These are phyloP conservation scores for Leishmania lainsoni DNA, from an alignment of 208 protist genomes.

Conservation along the genomic window DNA sequence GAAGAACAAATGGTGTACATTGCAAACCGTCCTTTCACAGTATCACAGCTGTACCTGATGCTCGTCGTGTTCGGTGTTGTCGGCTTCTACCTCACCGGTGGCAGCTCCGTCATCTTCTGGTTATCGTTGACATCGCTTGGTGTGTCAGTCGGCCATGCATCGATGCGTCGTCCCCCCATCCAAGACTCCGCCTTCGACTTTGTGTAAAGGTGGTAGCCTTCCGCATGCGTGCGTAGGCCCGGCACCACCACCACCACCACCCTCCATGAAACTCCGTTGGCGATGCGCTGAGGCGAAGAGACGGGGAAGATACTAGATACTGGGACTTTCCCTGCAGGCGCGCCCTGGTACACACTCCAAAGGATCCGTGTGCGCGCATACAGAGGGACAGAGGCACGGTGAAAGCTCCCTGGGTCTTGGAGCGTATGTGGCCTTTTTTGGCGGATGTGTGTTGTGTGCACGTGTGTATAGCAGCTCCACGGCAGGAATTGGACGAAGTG, in stretches of 20 bases:
- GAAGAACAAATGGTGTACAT: slow-evolving; percentile 46
- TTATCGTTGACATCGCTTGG: slow-evolving; percentile 71
- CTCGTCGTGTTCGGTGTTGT: slow-evolving; percentile 60
- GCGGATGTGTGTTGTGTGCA: background rate
- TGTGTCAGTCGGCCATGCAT: slow-evolving; percentile 55
- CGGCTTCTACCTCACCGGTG: slow-evolving; percentile 78
- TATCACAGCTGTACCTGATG: slow-evolving; percentile 70
- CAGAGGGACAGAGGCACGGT: background rate
- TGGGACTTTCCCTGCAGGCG: background rate
- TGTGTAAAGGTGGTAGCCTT: slow-evolving; percentile 28
- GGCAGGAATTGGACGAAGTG: background rate
- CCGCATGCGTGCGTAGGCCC: background rate
- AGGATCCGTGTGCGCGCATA: background rate
- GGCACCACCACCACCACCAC: background rate
- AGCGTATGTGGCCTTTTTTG: background rate
- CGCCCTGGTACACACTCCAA: background rate
- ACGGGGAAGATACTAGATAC: background rate
- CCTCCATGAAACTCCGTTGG: background rate
- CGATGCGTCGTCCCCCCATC: slow-evolving; percentile 55
- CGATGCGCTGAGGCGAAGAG: background rate
- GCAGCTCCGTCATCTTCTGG: slow-evolving; percentile 88
- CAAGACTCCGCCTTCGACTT: slow-evolving; percentile 62
- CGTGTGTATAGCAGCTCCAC: background rate
- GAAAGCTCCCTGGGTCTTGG: background rate
- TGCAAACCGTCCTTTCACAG: slow-evolving; percentile 30